Base-by-base conservation (phyloP, 1,284 basidiomycete species). In the Leccinum insolens region DNA sequence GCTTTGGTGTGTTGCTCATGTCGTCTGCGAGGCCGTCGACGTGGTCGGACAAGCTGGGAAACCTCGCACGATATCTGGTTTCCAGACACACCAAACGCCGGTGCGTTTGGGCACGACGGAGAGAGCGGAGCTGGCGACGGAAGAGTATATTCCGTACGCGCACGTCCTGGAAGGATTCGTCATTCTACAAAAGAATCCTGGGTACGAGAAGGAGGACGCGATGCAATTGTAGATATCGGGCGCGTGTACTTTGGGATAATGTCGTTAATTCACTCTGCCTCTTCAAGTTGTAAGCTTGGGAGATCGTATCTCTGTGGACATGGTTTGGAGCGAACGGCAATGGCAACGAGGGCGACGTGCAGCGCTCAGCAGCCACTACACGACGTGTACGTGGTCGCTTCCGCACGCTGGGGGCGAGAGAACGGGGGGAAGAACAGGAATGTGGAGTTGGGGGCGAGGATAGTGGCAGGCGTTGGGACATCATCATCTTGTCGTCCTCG, bases 51-150 rank as follows among this genome's bases (percentile, higher is more conserved):
- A 95, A 82, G 95, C 28, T 31, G 28, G 28, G 1, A 31, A 96
- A 79, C 94, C 95, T 68, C 85, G 94, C 71, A 95, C 95, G 63
- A 96, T 96, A 71, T 95, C 93, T 31, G 95, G 94, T 52, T 98
- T 98, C 92, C 95, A 98, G 81, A 99, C 98, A 31, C 95, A 99
- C 81, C 91, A 94, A 73, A 96, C 96, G 60, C 98, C 98, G 0
- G 97, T 99, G 61, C 90, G 98, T 62, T 82, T 99, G 66, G 96
- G 94, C 3, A 97, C 95, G 66, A 94, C 90, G 15, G 97, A 99
- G 77, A 86, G 98, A 61, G 96, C 95, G 4, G 98, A 99, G 82
- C 82, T 99, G 73, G 98, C 95, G 17, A 99, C 96, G 37, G 98
- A 99, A 79, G 97, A 99, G 82, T 99, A 87, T 80, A 94, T 99